Evolutionary conservation across 352 stramenopile genomes (phyloP), one percentile per base, ranked within the genome.

Genomic region (Phytophthora boehmeriae): DNA sequence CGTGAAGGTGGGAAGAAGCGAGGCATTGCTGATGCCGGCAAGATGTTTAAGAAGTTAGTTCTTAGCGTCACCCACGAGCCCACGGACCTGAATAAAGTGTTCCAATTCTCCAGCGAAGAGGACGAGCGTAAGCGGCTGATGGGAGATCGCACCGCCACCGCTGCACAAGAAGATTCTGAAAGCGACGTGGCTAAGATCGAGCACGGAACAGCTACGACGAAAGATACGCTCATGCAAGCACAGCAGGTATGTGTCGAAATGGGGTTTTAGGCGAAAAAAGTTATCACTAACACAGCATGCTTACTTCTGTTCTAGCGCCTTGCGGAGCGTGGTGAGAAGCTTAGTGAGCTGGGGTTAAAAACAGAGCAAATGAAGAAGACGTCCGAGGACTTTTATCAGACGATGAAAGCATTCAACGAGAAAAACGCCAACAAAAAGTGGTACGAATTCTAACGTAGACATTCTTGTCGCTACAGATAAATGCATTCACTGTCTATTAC

Each of bases 391-490:
- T 95, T 95, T 63, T 92, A 92, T 62, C 76, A 88, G 46, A 90
- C 81, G 2, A 95, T 93, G 82, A 89, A 88, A 64, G 84, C 80
- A 14, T 95, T 90, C 53, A 93, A 95, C 71, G 75, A 91, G 44
- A 89, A 91, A 55, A 90, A 92, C 43, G 73, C 79, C 14, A 91
- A 84, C 59, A 93, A 95, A 51, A 95, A 93, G 52, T 93, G 85
- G 80, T 93, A 91, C 71, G 80, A 93, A 54, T 87, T 91, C n/a
- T 92, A 70, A 52, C 2, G 38, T 65, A 46, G 27, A n/a, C 27
- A 44, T 44, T 16, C 8, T 22, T 44, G 10, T 22, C 38, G 19
- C 38, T 16, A 44, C 13, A 47, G 55, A 39, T 57, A 60, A 56
- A 60, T 59, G 46, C 38, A 56, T 47, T 42, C 39, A 59, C 27